Base-by-base conservation (phyloP, 345 rosid genomes). In the Salix koriyanagi region DNA sequence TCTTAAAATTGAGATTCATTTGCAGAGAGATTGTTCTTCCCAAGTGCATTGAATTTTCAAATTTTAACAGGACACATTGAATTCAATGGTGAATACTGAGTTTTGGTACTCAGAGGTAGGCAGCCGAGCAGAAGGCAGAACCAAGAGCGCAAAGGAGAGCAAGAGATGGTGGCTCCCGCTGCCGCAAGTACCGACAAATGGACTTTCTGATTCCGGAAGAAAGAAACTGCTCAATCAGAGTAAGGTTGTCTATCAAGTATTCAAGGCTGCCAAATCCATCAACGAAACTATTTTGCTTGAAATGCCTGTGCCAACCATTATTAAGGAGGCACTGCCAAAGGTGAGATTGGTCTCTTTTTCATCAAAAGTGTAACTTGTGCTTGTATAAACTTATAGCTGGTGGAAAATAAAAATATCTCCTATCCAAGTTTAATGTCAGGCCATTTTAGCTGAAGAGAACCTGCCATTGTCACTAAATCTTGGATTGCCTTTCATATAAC, bases 151-250 rank as follows among this genome's bases (percentile, higher is more conserved):
- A 60, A 91, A 80, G 69, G 93, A 90, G 78, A 91, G 94, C 85
- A 91, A 91, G 87, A 83, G 93, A 74, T 93, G 99, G 98, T 96
- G 99, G 99, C 97, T 96, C 25, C 99, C 99, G 42, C 80, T 87
- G 62, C 98, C 99, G 28, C 92, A 90, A 77, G 97, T 96, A 21
- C 98, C 99, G 11, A 80, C 78, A 83, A 82, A 82, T 2, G 98
- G 99, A 8, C 94, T 96, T 67, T 90, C 99, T 21, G 92, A 87
- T 67, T 60, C 84, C 3, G 94, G 74, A 78, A 88, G 91, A 82
- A 88, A 88, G 90, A 91, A 88, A 74, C 50, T 96, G 79, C 82
- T 87, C 19, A 77, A 73, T 41, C 88, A 85, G 58, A 90, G 87
- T 1, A 91, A 83, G 82, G 80, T 90, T 76, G 94, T 96, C 39